Evolutionary conservation across 176 grass and related monocot species (phyloP), one percentile per base, ranked within the genome.

Genomic region (Neostapfia colusana): DNA sequence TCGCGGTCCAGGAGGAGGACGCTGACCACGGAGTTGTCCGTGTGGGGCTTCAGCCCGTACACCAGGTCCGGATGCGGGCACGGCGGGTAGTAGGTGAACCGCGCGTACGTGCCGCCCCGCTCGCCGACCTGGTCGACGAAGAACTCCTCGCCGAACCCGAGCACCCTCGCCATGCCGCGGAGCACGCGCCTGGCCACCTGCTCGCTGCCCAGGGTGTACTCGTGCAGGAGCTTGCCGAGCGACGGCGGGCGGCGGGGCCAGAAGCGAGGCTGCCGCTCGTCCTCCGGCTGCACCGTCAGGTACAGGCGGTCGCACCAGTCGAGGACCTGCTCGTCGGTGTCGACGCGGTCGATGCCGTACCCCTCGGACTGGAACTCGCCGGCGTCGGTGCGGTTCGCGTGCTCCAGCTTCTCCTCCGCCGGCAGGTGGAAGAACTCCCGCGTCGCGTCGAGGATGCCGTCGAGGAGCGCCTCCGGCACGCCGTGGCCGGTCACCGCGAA

Each of bases 11-110:
- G 69, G 56, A 92, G 70, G 39, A 92, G 74, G 2, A 86, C 63
- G n/a, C 86, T 86, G 66, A 92, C 51, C n/a, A 76, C 82, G 57
- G 86, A 79, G 86, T 75, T 87, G 53, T 92, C 90, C 6, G 90
- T 79, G 70, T 92, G 90, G 16, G 90, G 90, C n/a, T 92, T 92
- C 7, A 92, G 81, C 43, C 90, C 86, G 75, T 72, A 63, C 8
- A 92, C 86, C 53, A 88, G 83, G 39, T 92, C 90, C 4, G 90
- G 86, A 25, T 65, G 68, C 27, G 85, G 76, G 71, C 86, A 92
- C 6, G 66, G 64, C 5, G 90, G 86, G 69, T 89, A 92, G 70
- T 86, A 89, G 45, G 77, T 92, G 74, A 89, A 84, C 41, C 84
- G 31, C 10, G 81, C 71, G 66, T 72, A 13, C 18, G 79, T 16